These are phyloP conservation scores for Silene uniflora DNA, from an alignment of 148 eudicot genomes.

Conservation along the genomic window DNA sequence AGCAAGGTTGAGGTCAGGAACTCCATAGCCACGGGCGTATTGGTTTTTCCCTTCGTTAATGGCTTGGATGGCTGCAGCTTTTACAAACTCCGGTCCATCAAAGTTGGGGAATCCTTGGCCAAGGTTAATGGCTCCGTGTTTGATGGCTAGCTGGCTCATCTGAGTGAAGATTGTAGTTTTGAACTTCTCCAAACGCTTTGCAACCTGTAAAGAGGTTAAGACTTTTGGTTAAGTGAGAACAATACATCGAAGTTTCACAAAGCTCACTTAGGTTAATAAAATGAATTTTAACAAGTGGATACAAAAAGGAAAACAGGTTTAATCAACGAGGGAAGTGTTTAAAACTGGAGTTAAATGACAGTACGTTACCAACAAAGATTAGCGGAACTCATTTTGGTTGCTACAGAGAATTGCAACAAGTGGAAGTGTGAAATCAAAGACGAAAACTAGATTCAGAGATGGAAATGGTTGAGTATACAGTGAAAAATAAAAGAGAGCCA, in stretches of 20 bases:
- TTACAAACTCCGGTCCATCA: slow-evolving; percentile 96
- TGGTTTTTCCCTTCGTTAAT: slow-evolving; percentile 85
- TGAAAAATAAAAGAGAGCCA: neutral
- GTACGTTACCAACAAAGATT: too few relatives aligned
- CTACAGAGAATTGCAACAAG: too few relatives aligned
- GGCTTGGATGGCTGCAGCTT: slow-evolving; percentile 91
- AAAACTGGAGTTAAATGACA: too few relatives aligned
- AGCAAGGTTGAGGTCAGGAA: slow-evolving; percentile 87
- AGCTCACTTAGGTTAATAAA: neutral
- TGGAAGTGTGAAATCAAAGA: too few relatives aligned
- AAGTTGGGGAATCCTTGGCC: slow-evolving; percentile 99
- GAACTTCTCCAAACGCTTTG: slow-evolving; percentile 93
- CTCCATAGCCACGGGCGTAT: slow-evolving; percentile 93
- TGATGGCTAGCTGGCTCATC: slow-evolving; percentile 94
- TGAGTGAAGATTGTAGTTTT: slow-evolving; percentile 95
- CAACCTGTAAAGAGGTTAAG: slow-evolving; percentile 44
- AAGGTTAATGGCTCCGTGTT: slow-evolving; percentile 92
- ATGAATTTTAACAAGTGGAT: neutral
- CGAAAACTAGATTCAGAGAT: neutral
- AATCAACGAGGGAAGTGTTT: too few relatives aligned
- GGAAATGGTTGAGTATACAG: neutral
- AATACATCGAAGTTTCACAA: neutral
- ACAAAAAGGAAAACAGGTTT: too few relatives aligned
- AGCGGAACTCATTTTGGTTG: too few relatives aligned
- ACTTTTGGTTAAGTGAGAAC: neutral